Conservation (phyloP, 2,329 filamentous ascomycete species). For the Colletotrichum spinosum region DNA sequence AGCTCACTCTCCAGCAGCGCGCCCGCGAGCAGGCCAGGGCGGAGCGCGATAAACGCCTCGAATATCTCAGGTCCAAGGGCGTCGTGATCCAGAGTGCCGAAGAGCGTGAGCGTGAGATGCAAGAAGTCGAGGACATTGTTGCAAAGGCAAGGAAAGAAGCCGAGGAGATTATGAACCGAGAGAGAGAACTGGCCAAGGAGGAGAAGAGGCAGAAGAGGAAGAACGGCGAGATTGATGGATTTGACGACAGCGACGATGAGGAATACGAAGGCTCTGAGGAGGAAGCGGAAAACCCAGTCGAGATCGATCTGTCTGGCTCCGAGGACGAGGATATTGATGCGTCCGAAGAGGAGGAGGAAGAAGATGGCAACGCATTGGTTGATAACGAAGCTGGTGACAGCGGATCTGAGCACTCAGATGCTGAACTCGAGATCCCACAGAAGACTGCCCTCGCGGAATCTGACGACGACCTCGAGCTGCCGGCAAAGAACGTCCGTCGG, state of each 20-base stretch:
- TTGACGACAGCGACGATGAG: constrained; percentile 68
- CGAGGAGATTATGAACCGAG: constrained; percentile 80
- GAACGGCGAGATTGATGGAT: constrained; percentile 61
- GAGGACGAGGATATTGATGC: constrained; percentile 50
- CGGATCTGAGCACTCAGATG: constrained; percentile 46
- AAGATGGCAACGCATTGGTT: constrained; percentile 46
- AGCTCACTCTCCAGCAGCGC: constrained; percentile 74
- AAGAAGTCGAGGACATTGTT: constrained; percentile 88
- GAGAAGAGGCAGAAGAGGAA: constrained; percentile 59
- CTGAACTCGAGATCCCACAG: constrained; percentile 41
- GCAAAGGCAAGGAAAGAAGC: constrained; percentile 86
- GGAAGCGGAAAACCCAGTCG: constrained; percentile 53
- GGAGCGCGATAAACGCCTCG: constrained; percentile 82
- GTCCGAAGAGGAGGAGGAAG: constrained; percentile 48
- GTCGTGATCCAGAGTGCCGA: constrained; percentile 86
- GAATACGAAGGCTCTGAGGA: constrained; percentile 56
- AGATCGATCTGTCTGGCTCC: constrained; percentile 58
- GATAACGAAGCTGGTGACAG: constrained; percentile 57
- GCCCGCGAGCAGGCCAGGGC: constrained; percentile 83
- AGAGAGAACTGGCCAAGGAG: constrained; percentile 79
- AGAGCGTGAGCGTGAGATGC: constrained; percentile 84
- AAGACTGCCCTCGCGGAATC: constrained; percentile 45
- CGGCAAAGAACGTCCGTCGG: constrained; percentile 57
- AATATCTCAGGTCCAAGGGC: constrained; percentile 82
- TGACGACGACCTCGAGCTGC: constrained; percentile 54